phyloP scores from a whole-genome alignment of 495 filamentous ascomycete species.

The Aspergillus biplanus region DNA sequence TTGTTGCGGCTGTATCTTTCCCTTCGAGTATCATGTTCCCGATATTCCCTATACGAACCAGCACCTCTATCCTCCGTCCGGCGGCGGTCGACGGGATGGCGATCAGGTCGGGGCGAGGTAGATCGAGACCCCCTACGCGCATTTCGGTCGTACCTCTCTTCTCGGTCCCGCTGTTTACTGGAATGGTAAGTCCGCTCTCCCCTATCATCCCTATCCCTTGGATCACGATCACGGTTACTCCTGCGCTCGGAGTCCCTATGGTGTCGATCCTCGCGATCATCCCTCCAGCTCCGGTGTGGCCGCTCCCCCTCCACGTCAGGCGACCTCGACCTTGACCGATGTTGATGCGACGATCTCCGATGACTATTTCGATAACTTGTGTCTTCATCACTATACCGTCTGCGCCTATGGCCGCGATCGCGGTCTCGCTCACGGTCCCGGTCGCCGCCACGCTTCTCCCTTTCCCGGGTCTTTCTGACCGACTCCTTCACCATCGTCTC shows the following conservation, averaged over 20 bases:
- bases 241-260: slow-evolving; percentile 29
- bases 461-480: slow-evolving; percentile 49
- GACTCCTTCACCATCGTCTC: slow-evolving; percentile 88
- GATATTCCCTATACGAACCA: slow-evolving; percentile 12
- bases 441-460: slow-evolving; percentile 26
- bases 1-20: slow-evolving; percentile 19
- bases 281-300: slow-evolving; percentile 34
- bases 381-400: slow-evolving; percentile 37
- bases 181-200: slow-evolving; percentile 30
- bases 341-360: slow-evolving; percentile 33
- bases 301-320: slow-evolving; percentile 31
- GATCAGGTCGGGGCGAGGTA: slow-evolving; percentile 29
- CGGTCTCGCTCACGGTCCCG: slow-evolving; percentile 26
- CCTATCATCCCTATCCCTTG: slow-evolving; percentile 25
- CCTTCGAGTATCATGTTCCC: slow-evolving; percentile 18
- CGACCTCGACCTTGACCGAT: slow-evolving; percentile 37
- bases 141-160: slow-evolving; percentile 33
- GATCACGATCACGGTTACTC: slow-evolving; percentile 17
- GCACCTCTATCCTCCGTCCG: slow-evolving; percentile 19
- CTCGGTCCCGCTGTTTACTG: slow-evolving; percentile 32
- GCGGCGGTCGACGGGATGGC: slow-evolving; percentile 17
- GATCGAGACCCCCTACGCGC: slow-evolving; percentile 27
- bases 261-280: slow-evolving; percentile 36
- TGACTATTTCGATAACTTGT: slow-evolving; percentile 33
- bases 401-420: slow-evolving; percentile 30